Percentiles rank a stretch among this genome's conserved stretches.
These are phyloP conservation scores for Linnemannia hyalina DNA, from an alignment of 192 early-diverging fungal species.

Conservation along the genomic window DNA sequence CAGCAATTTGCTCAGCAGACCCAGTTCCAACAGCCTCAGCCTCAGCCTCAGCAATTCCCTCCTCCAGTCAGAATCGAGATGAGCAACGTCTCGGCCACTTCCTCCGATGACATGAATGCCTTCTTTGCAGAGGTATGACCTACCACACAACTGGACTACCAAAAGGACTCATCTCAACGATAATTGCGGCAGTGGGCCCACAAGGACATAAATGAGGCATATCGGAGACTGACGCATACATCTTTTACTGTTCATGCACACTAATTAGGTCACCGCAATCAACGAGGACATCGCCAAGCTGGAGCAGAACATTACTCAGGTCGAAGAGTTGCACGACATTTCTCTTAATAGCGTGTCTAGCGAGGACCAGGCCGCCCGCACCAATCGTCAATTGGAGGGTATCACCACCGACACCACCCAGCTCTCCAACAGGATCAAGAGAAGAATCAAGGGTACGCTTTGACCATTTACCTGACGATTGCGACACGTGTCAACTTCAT, in stretches of 20 bases:
- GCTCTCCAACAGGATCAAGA: slow-evolving; percentile 59
- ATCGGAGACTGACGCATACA: background rate
- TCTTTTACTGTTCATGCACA: background rate
- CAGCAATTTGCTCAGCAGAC: slow-evolving; percentile 18
- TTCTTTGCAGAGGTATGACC: slow-evolving; percentile 45
- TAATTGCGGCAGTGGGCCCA: too few species aligned
- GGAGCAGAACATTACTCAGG: slow-evolving; percentile 51
- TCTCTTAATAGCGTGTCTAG: slow-evolving; percentile 52
- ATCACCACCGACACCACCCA: slow-evolving; percentile 50
- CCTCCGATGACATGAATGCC: slow-evolving; percentile 26
- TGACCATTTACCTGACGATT: slow-evolving; percentile 11
- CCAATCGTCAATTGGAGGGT: slow-evolving; percentile 50
- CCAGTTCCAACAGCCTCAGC: background rate
- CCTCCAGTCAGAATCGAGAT: slow-evolving; percentile 49
- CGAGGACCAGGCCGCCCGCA: slow-evolving; percentile 36
- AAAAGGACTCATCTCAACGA: too few species aligned
- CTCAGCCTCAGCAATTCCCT: slow-evolving; percentile 25
- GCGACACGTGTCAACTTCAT: slow-evolving; percentile 19
- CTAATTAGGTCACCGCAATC: slow-evolving; percentile 39
- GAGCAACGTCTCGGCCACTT: slow-evolving; percentile 21
- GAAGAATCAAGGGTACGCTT: slow-evolving; percentile 59
- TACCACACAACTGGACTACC: background rate
- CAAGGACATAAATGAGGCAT: too few species aligned
- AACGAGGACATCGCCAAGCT: slow-evolving; percentile 39
- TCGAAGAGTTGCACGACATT: slow-evolving; percentile 53